phyloP scores from a whole-genome alignment of 2,329 filamentous ascomycete species.

The Calycina herbarum region DNA sequence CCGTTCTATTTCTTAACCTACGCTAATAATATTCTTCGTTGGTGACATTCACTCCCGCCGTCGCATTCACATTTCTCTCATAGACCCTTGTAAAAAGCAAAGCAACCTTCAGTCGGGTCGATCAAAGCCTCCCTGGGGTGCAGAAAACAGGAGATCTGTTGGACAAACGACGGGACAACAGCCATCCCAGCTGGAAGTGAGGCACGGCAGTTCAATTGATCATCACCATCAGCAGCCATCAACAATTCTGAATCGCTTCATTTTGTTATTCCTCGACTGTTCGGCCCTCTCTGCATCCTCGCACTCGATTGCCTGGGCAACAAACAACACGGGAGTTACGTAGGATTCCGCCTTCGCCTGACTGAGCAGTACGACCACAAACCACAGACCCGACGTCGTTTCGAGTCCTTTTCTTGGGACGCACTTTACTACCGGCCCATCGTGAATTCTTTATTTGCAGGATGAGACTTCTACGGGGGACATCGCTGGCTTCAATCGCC shows the following conservation, averaged over 20 bases:
- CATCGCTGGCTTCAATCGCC: constrained; percentile 23
- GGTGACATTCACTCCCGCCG: neutral
- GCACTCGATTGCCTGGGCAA: neutral
- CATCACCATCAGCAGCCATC: neutral
- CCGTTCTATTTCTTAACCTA: neutral
- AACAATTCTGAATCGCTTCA: neutral
- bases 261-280: neutral
- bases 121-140: neutral
- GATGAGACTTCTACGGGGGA: constrained; percentile 26
- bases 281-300: neutral
- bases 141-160: constrained; percentile 11
- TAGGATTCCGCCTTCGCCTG: constrained; percentile 15
- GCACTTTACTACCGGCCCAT: neutral
- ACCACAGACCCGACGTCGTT: neutral
- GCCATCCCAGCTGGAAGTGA: neutral
- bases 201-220: neutral
- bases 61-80: neutral
- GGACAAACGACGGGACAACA: constrained; percentile 12
- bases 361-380: constrained; percentile 12
- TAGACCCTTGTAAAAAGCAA: neutral
- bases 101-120: neutral
- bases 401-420: neutral
- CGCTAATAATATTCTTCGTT: neutral
- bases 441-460: constrained; percentile 8
- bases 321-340: constrained; percentile 4